Evolutionary conservation across 2,329 filamentous ascomycete genomes (phyloP), one percentile per base, ranked within the genome.

Genomic region (Magnaporthiopsis incrustans): DNA sequence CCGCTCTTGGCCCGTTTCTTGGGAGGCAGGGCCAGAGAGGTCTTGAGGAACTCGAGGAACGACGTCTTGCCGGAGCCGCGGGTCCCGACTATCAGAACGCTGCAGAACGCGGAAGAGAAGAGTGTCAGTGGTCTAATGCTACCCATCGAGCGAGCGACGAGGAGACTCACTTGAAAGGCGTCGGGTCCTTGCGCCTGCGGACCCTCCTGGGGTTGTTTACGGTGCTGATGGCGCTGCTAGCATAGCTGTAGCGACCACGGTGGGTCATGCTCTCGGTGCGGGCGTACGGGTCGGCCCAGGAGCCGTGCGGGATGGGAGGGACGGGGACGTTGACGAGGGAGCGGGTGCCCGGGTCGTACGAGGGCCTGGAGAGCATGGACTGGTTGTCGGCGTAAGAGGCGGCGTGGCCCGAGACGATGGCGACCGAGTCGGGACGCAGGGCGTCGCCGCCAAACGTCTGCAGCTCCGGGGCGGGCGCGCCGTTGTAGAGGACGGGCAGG

Each of bases 251-350:
- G 69, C 95, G 90, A 66, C 94, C 92, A 70, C 95, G 92, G 77
- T 98, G 89, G 70, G 94, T 93, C 91, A 98, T 97, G 82, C 94
- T 97, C 80, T 96, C 91, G 50, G 90, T 89, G 67, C 91, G 85
- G 59, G 89, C 87, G 73, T 95, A 95, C 18, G 91, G 89, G 71
- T 96, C 92, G 67, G 85, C 82, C 70, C 81, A 84, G 60, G 83
- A 83, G 65, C 83, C 83, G 73, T 79, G 83, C 60, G 85, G 85
- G 63, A 89, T 78, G 1, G 87, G 85, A 63, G 85, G 85, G 59
- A 83, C 76, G 58, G 44, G 44, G 58, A 73, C 74, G 67, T 73
- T 76, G 69, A 76, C 74, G 69, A 75, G 71, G 59, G 77, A 77
- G 63, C 75, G 74, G 63, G 76, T 72, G 61, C 73, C 71, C n/a